Conservation (phyloP, 257 asterid genomes). For the Anisodus acutangulus region DNA sequence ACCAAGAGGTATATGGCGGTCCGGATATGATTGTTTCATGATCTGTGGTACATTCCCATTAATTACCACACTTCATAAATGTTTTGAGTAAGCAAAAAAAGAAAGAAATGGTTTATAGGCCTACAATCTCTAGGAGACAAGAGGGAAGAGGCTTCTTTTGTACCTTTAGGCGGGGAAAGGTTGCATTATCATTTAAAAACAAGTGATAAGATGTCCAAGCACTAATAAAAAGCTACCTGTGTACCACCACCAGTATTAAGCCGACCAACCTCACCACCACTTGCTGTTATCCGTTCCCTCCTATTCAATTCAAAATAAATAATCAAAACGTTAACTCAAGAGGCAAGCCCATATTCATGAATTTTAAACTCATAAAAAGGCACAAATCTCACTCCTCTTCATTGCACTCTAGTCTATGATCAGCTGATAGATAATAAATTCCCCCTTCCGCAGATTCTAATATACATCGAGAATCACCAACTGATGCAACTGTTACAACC, state of each 20-base stretch:
- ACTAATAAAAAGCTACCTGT: constrained; percentile 50
- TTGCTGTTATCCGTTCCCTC: constrained; percentile 70
- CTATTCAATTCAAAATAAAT: constrained; percentile 46
- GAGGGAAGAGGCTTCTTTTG: not conserved
- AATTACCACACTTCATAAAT: not conserved
- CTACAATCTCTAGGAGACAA: not conserved
- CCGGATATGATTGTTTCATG: not conserved
- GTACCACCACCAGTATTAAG: constrained; percentile 88
- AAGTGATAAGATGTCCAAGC: not conserved
- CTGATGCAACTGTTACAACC: constrained; percentile 77
- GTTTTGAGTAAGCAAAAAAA: not conserved
- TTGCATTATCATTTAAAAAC: not conserved
- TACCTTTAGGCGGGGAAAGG: not conserved
- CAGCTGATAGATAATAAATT: constrained; percentile 74
- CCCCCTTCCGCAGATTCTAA: constrained; percentile 76
- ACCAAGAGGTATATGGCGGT: not conserved
- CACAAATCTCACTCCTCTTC: constrained; percentile 70
- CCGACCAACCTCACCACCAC: constrained; percentile 89
- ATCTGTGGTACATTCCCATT: not conserved
- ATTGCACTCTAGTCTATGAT: constrained; percentile 78
- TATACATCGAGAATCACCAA: constrained; percentile 82
- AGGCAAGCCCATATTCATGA: not conserved
- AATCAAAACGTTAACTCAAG: constrained; percentile 28
- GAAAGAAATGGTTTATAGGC: not conserved
- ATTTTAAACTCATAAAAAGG: constrained; percentile 8